These are phyloP conservation scores for Claviceps pusilla DNA, from an alignment of 2,329 filamentous ascomycete species.

Conservation along the genomic window DNA sequence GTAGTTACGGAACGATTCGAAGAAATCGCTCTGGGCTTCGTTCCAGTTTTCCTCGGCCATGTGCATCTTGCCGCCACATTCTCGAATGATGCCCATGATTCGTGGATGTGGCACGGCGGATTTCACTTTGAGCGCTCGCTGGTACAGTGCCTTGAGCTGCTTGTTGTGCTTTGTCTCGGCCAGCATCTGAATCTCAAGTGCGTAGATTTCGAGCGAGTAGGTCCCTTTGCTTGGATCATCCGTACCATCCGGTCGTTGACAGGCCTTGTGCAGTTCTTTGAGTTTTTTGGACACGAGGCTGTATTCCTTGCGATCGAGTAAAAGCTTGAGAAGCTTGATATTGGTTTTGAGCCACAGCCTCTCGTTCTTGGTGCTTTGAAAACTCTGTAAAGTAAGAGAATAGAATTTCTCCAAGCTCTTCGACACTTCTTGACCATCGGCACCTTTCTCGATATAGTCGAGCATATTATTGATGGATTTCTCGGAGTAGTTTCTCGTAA, in stretches of 20 bases:
- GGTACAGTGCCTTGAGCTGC: conserved; percentile 82
- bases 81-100: conserved; percentile 97
- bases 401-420: conserved; percentile 92
- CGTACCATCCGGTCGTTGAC: conserved; percentile 70
- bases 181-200: conserved; percentile 97
- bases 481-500: conserved; percentile 95
- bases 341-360: conserved; percentile 95
- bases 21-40: conserved; percentile 92
- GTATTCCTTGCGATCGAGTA: conserved; percentile 86
- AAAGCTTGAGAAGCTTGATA: conserved; percentile 85
- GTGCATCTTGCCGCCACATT: conserved; percentile 99
- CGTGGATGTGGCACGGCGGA: conserved; percentile 97
- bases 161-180: conserved; percentile 96
- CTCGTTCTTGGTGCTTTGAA: conserved; percentile 96
- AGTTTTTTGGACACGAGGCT: conserved; percentile 65
- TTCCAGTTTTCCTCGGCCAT: conserved; percentile 99
- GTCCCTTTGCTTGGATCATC: conserved; percentile 94
- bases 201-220: conserved; percentile 89
- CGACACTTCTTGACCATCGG: conserved; percentile 50
- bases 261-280: conserved; percentile 74
- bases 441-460: conserved; percentile 90
- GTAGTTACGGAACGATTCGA: conserved; percentile 97
- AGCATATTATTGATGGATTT: conserved; percentile 99
- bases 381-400: conserved; percentile 79
- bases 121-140: conserved; percentile 76